Evolutionary conservation across 148 eudicot genomes (phyloP).

Genomic region (Vaccinium darrowii): DNA sequence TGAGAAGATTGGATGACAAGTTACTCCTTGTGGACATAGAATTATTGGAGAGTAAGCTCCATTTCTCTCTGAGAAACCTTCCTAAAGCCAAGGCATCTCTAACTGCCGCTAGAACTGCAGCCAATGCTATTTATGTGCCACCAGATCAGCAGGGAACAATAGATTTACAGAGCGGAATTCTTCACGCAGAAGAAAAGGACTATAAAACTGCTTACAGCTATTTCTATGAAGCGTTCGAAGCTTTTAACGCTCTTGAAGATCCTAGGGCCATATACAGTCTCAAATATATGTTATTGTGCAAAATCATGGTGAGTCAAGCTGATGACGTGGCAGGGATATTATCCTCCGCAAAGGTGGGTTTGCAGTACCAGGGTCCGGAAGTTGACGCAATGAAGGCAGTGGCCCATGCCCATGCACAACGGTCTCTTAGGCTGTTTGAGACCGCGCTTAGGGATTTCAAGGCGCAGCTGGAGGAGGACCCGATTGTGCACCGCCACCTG

Average conservation of each 20-base stretch:
- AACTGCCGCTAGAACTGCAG: conserved; percentile 43
- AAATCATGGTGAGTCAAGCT: conserved; percentile 39
- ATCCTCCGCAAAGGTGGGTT: conserved; percentile 43
- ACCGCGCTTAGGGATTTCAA: conserved; percentile 33
- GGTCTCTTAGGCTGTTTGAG: conserved; percentile 39
- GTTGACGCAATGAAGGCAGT: conserved; percentile 48
- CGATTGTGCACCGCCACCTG: conserved; percentile 40
- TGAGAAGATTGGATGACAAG: conserved; percentile 40
- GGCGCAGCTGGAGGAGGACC: conserved; percentile 42
- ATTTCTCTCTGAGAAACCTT: conserved; percentile 40
- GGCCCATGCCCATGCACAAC: conserved; percentile 34
- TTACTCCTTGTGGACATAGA: conserved; percentile 39
- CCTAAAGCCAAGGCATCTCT: conserved; percentile 45
- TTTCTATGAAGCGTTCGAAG: conserved; percentile 42
- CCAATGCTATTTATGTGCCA: conserved; percentile 44
- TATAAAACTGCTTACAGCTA: conserved; percentile 43
- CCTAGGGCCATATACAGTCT: conserved; percentile 37
- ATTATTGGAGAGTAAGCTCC: conserved; percentile 39
- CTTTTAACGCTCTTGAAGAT: conserved; percentile 42
- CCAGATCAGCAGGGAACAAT: conserved; percentile 45
- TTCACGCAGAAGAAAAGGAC: conserved; percentile 43
- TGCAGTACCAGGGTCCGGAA: conserved; percentile 41
- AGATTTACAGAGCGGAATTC: conserved; percentile 43
- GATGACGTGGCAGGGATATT: conserved; percentile 43
- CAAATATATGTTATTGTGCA: conserved; percentile 42